Conservation (phyloP, 208 protist genomes). For the Leishmania mexicana region DNA sequence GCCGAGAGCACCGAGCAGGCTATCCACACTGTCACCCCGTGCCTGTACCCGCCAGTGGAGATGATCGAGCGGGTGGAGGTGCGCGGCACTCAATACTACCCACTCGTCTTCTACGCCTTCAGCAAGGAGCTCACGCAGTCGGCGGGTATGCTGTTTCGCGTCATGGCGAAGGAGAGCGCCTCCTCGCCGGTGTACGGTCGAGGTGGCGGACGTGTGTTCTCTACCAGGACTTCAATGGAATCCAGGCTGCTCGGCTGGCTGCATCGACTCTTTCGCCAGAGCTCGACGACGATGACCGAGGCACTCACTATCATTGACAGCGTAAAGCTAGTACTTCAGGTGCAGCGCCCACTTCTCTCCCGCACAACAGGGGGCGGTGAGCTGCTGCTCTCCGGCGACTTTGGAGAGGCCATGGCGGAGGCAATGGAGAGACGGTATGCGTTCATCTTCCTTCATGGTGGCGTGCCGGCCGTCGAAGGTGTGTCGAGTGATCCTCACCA, state of each 20-base stretch:
- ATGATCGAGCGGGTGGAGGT: constrained; percentile 79
- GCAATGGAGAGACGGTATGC: constrained; percentile 57
- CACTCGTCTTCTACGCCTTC: constrained; percentile 30
- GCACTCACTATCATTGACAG: constrained; percentile 65
- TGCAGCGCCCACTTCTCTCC: constrained; percentile 5
- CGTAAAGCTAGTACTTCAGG: constrained; percentile 45
- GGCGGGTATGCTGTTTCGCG: constrained; percentile 24
- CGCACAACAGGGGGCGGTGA: constrained; percentile 20
- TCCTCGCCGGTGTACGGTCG: not conserved
- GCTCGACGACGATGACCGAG: constrained; percentile 26
- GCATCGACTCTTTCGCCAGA: constrained; percentile 53
- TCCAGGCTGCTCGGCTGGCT: constrained; percentile 63
- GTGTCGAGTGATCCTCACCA: constrained; percentile 9
- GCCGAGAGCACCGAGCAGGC: not conserved
- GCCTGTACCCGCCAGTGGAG: constrained; percentile 67
- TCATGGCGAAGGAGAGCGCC: constrained; percentile 22
- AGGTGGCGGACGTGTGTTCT: not conserved
- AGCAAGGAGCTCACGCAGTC: constrained; percentile 22
- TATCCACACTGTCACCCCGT: constrained; percentile 49
- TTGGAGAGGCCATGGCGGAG: constrained; percentile 42
- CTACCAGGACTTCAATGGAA: constrained; percentile 29
- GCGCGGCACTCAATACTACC: constrained; percentile 63
- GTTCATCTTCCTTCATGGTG: constrained; percentile 46
- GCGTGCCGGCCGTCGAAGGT: not conserved
- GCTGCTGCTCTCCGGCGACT: constrained; percentile 53